phyloP scores from a whole-genome alignment of 192 early-diverging fungal species.

The Podila verticillata region DNA sequence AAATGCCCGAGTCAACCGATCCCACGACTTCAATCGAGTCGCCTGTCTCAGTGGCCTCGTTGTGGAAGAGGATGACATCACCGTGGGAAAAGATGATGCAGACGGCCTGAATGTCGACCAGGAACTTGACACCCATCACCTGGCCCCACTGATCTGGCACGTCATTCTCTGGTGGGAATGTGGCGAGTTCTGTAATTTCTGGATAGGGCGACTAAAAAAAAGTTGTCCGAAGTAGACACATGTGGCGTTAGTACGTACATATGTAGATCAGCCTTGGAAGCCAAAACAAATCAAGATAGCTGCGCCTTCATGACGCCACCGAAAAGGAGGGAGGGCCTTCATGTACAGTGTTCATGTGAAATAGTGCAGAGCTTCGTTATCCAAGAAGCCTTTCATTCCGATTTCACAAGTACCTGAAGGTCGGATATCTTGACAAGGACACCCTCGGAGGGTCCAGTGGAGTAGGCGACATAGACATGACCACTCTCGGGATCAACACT shows the following conservation, averaged over 20 bases:
- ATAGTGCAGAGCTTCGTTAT: not conserved
- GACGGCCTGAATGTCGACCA: constrained; percentile 63
- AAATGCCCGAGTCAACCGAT: constrained; percentile 77
- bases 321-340: not conserved
- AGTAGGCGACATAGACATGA: constrained; percentile 63
- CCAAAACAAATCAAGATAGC: too few relatives aligned
- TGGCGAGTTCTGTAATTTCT: constrained; percentile 44
- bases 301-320: too few relatives aligned
- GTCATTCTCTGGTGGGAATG: constrained; percentile 37
- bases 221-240: not conserved
- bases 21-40: constrained; percentile 73
- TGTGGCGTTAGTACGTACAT: not conserved
- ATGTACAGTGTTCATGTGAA: not conserved
- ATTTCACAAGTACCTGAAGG: constrained; percentile 18
- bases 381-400: not conserved
- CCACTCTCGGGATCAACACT: constrained; percentile 63
- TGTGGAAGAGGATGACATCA: constrained; percentile 64
- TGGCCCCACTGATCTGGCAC: constrained; percentile 40
- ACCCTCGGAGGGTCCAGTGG: constrained; percentile 31
- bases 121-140: constrained; percentile 60
- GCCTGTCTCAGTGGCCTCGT: constrained; percentile 50
- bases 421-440: constrained; percentile 46
- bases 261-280: not conserved
- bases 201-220: constrained; percentile 28
- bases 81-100: constrained; percentile 63